Evolutionary conservation across 768 basidiomycete genomes (phyloP), one percentile per base, ranked within the genome.

Genomic region (Mycena chlorophos): DNA sequence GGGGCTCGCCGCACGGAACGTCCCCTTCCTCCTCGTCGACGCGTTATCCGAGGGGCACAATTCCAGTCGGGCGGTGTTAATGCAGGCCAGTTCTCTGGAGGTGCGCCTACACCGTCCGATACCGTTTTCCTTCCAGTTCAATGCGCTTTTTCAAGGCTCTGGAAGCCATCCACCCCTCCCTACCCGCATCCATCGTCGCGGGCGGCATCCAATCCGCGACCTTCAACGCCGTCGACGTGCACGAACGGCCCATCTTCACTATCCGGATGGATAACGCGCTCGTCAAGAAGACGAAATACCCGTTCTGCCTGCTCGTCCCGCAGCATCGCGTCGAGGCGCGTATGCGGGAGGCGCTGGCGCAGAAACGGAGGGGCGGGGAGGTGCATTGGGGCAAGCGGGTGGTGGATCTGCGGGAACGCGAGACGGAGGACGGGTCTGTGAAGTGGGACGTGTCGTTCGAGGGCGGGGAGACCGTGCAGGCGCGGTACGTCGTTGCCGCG

Each of bases 21-120:
- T 79, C 17, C 40, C 52, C 5, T 31, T 53, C 52, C 52, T 70
- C 17, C 55, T 78, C 13, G 73, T 78, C 0, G 78, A 79, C 40
- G 68, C 70, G n/a, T 19, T 66, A 1, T n/a, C 37, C 0, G 50
- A 69, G 19, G 72, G 70, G 3, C 57, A 69, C 39, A 70, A 69
- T 38, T 59, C 49, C 20, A 76, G 78, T 5, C 75, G 78, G 20
- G 76, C 78, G 0, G 39, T 71, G 2, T 61, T 70, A 2, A 52
- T 78, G 17, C 77, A 79, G 42, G 71, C 78, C 17, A 70, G 71
- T 28, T 76, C 78, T 10, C 61, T 79, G 14, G 78, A 79, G 64
- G 77, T 72, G 54, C 25, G 65, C 45, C 12, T 52, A 12, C 30
- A n/a, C n/a, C n/a, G n/a, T n/a, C n/a, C n/a, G n/a, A n/a, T n/a